phyloP scores from a whole-genome alignment of 2,329 filamentous ascomycete species.

The Trichoderma hamatum region DNA sequence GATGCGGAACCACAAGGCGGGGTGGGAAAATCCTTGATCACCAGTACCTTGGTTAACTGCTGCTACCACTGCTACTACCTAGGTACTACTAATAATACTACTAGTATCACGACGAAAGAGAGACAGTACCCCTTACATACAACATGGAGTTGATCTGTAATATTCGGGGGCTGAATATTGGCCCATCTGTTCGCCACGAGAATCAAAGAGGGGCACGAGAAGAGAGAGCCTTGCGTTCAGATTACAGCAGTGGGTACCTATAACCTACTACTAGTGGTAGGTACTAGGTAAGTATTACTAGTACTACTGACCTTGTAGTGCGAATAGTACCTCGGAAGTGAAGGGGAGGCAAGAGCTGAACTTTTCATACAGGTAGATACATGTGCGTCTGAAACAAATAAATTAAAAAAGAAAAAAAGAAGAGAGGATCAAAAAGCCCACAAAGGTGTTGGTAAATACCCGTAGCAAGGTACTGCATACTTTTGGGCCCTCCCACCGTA shows the following conservation, averaged over 20 bases:
- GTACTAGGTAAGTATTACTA: too few species aligned
- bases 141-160: not conserved
- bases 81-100: too few species aligned
- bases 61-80: not conserved
- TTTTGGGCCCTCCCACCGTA: not conserved
- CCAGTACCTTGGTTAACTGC: not conserved
- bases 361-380: not conserved
- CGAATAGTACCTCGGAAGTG: not conserved
- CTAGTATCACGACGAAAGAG: not conserved
- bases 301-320: too few species aligned
- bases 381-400: not conserved
- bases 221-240: not conserved
- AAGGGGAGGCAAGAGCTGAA: not conserved
- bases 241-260: too few species aligned
- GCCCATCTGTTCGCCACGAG: not conserved
- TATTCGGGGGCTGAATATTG: not conserved
- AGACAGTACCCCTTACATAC: not conserved
- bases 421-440: not conserved
- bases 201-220: not conserved
- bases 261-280: too few species aligned
- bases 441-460: not conserved
- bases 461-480: not conserved
- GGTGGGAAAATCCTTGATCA: not conserved
- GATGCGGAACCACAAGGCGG: constrained; percentile 14
- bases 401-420: not conserved